Base-by-base conservation (phyloP, 176 grass and related monocot genomes). In the Zoysia pacifica region DNA sequence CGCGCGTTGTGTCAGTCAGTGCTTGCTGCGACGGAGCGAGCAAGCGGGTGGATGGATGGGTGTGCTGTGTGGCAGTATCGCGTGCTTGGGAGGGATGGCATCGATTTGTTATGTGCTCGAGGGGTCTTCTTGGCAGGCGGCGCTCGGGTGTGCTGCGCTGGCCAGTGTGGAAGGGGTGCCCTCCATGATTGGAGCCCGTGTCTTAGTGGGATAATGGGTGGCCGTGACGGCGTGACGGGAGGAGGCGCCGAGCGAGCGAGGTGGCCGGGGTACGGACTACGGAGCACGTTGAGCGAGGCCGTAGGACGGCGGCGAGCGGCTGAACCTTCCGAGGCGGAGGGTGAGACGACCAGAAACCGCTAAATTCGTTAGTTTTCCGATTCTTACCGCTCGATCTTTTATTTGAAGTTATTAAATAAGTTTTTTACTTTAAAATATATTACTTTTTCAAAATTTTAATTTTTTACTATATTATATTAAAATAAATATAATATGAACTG, bases 161-260 rank as follows among this genome's bases (percentile, higher is more conserved):
- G 56, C 28, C 36, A 7, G 8, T 0, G 28, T 28, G 28, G 28
- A 28, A 28, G 42, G 59, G 69, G 73, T 47, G 73, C 15, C 58
- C 67, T 79, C 51, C 41, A 82, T 87, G 72, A 82, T 87, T 82
- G 79, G 56, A 4, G 19, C 85, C 56, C 48, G 79, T 72, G 62
- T 62, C 0, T 28, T 28, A 28, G 76, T 20, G 20, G 20, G 20
- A 20, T 59, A 20, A n/a, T 59, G 58, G 58, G 35, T 36, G 14
- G 20, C 9, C 9, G 59, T 28, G 28, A 28, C 28, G 28, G 28
- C n/a, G n/a, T 35, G 7, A 61, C 20, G 58, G 6, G n/a, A 18
- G 16, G 18, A n/a, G n/a, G n/a, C n/a, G n/a, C n/a, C n/a, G n/a
- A n/a, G n/a, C n/a, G n/a, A n/a, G n/a, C 1, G 54, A n/a, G 56